Conservation (phyloP, 129 eudicot species). For the Smallanthus sonchifolius region DNA sequence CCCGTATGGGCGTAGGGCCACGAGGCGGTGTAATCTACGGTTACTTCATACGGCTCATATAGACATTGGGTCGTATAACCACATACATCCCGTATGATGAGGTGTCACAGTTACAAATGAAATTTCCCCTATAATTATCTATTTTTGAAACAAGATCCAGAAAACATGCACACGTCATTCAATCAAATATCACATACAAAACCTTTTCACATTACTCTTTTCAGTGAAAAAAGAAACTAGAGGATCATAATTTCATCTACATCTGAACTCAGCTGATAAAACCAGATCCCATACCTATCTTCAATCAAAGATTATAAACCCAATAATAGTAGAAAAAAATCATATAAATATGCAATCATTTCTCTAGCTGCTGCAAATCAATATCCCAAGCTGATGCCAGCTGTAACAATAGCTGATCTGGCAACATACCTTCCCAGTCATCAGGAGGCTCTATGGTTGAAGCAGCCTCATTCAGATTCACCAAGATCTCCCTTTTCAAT, state of each 20-base stretch:
- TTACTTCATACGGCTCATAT: no score
- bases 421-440: slow-evolving; percentile 94
- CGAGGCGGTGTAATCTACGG: no score
- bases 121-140: no score
- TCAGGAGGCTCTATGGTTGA: slow-evolving; percentile 71
- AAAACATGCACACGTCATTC: not conserved
- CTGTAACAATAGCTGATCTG: slow-evolving; percentile 85
- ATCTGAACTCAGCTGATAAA: slow-evolving; percentile 12
- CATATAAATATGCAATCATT: slow-evolving; percentile 28
- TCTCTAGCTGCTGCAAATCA: slow-evolving; percentile 68
- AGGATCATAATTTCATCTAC: slow-evolving; percentile 21
- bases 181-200: slow-evolving; percentile 16
- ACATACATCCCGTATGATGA: no score
- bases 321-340: not conserved
- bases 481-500: slow-evolving; percentile 63
- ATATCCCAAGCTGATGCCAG: slow-evolving; percentile 89
- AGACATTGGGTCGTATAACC: no score
- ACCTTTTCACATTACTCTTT: slow-evolving; percentile 11
- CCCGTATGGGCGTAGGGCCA: no score
- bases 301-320: slow-evolving; percentile 18
- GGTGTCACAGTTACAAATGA: no score
- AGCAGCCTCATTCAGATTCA: slow-evolving; percentile 70
- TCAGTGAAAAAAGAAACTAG: not conserved
- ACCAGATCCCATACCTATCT: slow-evolving; percentile 17
- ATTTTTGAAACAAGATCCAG: not conserved